A percentile compares a stretch with the other conserved stretches of the same genome.
phyloP scores from a whole-genome alignment of 768 basidiomycete genomes.

The Leccinum barrowsii region DNA sequence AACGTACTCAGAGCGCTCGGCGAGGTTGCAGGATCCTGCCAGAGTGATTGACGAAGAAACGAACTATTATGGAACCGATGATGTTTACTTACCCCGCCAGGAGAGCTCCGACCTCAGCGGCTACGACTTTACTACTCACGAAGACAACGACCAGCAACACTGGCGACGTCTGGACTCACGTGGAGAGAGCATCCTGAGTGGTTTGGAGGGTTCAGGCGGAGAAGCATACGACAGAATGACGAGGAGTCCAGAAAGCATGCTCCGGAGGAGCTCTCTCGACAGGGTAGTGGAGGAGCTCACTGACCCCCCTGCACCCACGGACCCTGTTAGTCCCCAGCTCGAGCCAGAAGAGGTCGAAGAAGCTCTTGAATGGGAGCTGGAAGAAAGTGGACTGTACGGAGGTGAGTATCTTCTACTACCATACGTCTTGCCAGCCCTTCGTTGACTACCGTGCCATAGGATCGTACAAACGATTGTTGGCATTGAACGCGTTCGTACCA shows the following conservation, averaged over 20 bases:
- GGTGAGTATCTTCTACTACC: slow-evolving; percentile 33
- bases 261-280: slow-evolving; percentile 26
- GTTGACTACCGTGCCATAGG: slow-evolving; percentile 38
- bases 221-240: slow-evolving; percentile 23
- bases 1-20: slow-evolving; percentile 16
- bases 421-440: background rate
- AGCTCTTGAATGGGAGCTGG: slow-evolving; percentile 44
- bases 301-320: slow-evolving; percentile 4
- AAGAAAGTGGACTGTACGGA: slow-evolving; percentile 46
- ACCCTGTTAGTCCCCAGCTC: slow-evolving; percentile 15
- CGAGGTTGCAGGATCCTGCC: slow-evolving; percentile 18
- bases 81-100: slow-evolving; percentile 7
- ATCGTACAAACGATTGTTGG: slow-evolving; percentile 54
- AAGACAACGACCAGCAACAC: slow-evolving; percentile 21
- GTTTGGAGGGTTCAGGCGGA: slow-evolving; percentile 24
- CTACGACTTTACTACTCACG: slow-evolving; percentile 23
- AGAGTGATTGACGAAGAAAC: slow-evolving; percentile 12
- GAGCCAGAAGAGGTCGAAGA: slow-evolving; percentile 37
- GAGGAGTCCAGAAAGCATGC: slow-evolving; percentile 36
- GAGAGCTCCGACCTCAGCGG: slow-evolving; percentile 15
- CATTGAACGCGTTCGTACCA: slow-evolving; percentile 61
- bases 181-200: slow-evolving; percentile 32
- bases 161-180: slow-evolving; percentile 33
- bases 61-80: slow-evolving; percentile 14
- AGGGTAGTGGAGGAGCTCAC: slow-evolving; percentile 39